Evolutionary conservation across 2,329 filamentous ascomycete species (phyloP).

Genomic region (Xylaria hypoxylon): DNA sequence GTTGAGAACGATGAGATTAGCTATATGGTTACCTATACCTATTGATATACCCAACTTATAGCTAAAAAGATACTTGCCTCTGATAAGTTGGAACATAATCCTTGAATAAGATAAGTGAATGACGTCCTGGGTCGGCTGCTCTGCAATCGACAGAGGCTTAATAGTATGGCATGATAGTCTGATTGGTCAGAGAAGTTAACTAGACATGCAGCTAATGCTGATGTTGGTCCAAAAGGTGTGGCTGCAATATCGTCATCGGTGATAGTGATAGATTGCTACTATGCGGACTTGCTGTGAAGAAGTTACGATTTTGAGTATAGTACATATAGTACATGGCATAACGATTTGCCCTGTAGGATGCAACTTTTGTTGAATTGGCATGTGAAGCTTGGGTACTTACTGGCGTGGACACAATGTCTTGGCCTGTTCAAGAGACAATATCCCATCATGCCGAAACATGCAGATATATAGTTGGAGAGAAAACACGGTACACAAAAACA

Average conservation of each 20-base stretch:
- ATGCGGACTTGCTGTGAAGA: not conserved
- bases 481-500: too few species aligned
- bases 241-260: slow-evolving; percentile 18
- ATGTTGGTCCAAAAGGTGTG: not conserved
- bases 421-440: slow-evolving; percentile 4
- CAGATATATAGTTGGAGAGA: slow-evolving; percentile 1
- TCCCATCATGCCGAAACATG: slow-evolving; percentile 8
- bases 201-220: slow-evolving; percentile 13
- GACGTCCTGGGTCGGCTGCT: slow-evolving; percentile 10
- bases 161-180: not conserved
- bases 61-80: too few species aligned
- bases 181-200: slow-evolving; percentile 6
- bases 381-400: slow-evolving; percentile 1
- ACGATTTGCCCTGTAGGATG: not conserved
- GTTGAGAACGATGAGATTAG: not conserved
- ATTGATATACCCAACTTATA: too few species aligned
- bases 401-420: not conserved
- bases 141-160: not conserved
- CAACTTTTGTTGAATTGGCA: slow-evolving; percentile 1
- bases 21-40: too few species aligned
- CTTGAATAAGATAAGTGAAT: not conserved
- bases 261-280: not conserved
- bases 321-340: too few species aligned
- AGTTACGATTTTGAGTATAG: not conserved
- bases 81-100: not conserved